phyloP scores from a whole-genome alignment of 2,329 filamentous ascomycete genomes.

The Penicillium hordei region DNA sequence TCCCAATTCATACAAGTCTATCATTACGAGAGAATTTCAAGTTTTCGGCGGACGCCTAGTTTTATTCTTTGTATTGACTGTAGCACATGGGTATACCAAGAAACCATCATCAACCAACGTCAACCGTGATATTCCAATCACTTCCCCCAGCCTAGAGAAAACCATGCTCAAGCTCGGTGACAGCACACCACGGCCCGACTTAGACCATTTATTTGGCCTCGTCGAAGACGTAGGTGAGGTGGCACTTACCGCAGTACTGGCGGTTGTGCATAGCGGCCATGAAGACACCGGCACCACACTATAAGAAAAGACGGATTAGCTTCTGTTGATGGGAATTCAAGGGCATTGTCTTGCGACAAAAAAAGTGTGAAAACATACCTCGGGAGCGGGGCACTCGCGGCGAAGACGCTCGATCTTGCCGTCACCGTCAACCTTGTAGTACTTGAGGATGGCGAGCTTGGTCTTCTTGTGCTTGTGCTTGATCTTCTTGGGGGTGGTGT shows the following conservation, averaged over 20 bases:
- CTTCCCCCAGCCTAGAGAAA: conserved; percentile 10
- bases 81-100: conserved; percentile 13
- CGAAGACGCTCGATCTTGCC: conserved; percentile 99
- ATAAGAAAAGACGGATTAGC: conserved; percentile 34
- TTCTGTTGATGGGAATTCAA: conserved; percentile 7
- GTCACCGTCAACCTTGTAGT: conserved; percentile 99
- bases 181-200: conserved; percentile 18
- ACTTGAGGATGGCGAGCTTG: conserved; percentile 99
- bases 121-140: conserved; percentile 19
- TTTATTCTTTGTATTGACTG: conserved; percentile 20
- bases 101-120: conserved; percentile 19
- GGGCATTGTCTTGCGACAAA: not conserved
- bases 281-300: conserved; percentile 99
- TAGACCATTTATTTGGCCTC: conserved; percentile 56
- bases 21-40: conserved; percentile 4
- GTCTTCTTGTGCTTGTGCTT: conserved; percentile 99
- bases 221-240: conserved; percentile 71
- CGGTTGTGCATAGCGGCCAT: conserved; percentile 99
- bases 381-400: conserved; percentile 91
- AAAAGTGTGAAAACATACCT: conserved; percentile 59
- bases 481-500: conserved; percentile 99
- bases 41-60: conserved; percentile 14
- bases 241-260: conserved; percentile 85
- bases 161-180: conserved; percentile 15
- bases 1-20: conserved; percentile 1